Conservation (phyloP, 106 monocot genomes). For the Phalaenopsis equestris region DNA sequence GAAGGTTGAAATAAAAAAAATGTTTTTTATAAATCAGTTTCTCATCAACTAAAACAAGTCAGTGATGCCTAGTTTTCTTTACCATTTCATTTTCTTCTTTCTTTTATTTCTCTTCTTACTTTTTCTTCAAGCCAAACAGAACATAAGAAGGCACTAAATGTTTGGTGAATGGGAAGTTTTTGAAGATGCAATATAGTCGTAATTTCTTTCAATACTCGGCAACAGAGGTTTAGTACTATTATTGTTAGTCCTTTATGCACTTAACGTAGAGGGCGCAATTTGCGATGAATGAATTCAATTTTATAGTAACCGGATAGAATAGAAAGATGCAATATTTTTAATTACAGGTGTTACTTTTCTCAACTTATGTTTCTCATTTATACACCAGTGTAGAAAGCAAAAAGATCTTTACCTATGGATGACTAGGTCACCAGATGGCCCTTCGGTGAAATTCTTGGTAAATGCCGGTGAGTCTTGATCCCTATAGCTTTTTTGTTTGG, state of each 20-base stretch:
- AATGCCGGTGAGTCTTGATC: conserved; percentile 59
- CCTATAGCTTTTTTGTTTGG: not conserved
- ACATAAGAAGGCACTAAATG: not conserved
- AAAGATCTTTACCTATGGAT: conserved; percentile 98
- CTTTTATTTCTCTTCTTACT: not conserved
- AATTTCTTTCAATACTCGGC: not conserved
- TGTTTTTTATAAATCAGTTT: not conserved
- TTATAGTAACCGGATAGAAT: not conserved
- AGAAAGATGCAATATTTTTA: not conserved
- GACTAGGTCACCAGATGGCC: conserved; percentile 74
- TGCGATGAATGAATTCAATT: not conserved
- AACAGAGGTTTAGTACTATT: not conserved
- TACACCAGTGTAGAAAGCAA: conserved; percentile 81
- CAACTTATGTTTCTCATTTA: not conserved
- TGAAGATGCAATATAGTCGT: not conserved
- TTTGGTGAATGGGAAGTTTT: not conserved
- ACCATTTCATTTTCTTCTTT: not conserved
- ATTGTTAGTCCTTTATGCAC: not conserved
- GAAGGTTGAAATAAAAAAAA: not conserved
- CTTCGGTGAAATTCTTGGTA: conserved; percentile 85
- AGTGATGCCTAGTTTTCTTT: not conserved
- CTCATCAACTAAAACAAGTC: not conserved
- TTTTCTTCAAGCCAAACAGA: not conserved
- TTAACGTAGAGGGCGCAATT: not conserved
- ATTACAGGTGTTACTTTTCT: not conserved